phyloP scores from a whole-genome alignment of 345 rosid species.

The Eucalyptus paniculata region DNA sequence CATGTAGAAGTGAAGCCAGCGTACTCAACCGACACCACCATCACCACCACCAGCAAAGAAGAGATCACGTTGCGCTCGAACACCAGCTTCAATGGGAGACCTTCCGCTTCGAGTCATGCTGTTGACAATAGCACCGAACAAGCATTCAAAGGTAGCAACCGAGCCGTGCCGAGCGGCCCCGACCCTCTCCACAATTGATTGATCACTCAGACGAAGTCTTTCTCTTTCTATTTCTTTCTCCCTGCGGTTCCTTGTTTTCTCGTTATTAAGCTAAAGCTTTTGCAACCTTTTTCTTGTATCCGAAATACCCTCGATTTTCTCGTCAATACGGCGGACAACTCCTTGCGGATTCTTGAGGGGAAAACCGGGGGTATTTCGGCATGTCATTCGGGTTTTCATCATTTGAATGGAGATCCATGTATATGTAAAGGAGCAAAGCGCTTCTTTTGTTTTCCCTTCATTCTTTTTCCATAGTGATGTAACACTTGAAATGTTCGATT shows the following conservation, averaged over 20 bases:
- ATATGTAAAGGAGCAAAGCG: background rate
- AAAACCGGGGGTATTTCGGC: slow-evolving; percentile 1
- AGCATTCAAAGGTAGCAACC: background rate
- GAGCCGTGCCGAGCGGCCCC: slow-evolving; percentile 6
- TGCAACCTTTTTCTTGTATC: background rate
- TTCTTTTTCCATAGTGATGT: background rate
- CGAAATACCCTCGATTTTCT: slow-evolving; percentile 5
- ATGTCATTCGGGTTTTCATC: background rate
- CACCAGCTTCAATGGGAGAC: background rate
- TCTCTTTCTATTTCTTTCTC: background rate
- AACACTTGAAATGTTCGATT: background rate
- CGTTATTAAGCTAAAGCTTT: background rate
- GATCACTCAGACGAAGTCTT: background rate
- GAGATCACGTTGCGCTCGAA: background rate
- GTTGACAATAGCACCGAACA: background rate
- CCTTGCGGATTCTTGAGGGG: background rate
- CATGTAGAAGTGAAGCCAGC: background rate
- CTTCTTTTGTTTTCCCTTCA: background rate
- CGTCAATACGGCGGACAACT: background rate
- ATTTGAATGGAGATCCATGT: background rate
- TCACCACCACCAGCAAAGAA: background rate
- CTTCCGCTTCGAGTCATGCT: background rate
- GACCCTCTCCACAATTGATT: slow-evolving; percentile 8
- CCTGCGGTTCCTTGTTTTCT: background rate
- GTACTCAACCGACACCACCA: background rate